These are phyloP conservation scores for Grigorovia jiainica DNA, from an alignment of 805 yeast species.

Conservation along the genomic window DNA sequence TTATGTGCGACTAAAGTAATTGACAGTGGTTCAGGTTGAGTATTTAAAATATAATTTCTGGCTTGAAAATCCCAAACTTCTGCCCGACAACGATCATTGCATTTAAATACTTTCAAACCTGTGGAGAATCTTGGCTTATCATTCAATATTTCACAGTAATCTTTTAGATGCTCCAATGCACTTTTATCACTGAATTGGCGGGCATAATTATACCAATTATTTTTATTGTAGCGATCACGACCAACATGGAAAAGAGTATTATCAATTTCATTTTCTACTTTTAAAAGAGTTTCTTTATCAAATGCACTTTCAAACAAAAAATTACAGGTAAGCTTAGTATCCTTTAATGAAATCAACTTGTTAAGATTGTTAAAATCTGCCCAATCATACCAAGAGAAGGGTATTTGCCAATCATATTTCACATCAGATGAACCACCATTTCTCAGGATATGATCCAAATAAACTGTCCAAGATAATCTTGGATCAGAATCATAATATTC, in stretches of 20 bases:
- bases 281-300: conserved; percentile 7
- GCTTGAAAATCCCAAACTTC: conserved; percentile 28
- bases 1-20: conserved; percentile 17
- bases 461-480: conserved; percentile 42
- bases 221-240: conserved; percentile 14
- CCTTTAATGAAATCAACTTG: conserved; percentile 23
- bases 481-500: conserved; percentile 46
- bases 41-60: conserved; percentile 14
- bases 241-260: conserved; percentile 14
- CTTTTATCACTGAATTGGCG: conserved; percentile 2
- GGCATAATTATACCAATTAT: conserved; percentile 9
- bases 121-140: conserved; percentile 5
- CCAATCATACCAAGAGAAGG: conserved; percentile 56
- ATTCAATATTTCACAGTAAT: conserved; percentile 1
- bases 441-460: conserved; percentile 32
- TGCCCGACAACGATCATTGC: conserved; percentile 18
- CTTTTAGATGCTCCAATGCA: not conserved
- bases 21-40: conserved; percentile 17
- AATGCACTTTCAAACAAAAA: conserved; percentile 18
- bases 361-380: conserved; percentile 36
- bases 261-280: conserved; percentile 13
- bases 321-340: conserved; percentile 11
- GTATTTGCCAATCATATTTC: conserved; percentile 19
- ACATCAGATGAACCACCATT: not conserved
- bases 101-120: conserved; percentile 8